Evolutionary conservation across 208 protist species (phyloP).

Genomic region (Wallacemonas rigidus): DNA sequence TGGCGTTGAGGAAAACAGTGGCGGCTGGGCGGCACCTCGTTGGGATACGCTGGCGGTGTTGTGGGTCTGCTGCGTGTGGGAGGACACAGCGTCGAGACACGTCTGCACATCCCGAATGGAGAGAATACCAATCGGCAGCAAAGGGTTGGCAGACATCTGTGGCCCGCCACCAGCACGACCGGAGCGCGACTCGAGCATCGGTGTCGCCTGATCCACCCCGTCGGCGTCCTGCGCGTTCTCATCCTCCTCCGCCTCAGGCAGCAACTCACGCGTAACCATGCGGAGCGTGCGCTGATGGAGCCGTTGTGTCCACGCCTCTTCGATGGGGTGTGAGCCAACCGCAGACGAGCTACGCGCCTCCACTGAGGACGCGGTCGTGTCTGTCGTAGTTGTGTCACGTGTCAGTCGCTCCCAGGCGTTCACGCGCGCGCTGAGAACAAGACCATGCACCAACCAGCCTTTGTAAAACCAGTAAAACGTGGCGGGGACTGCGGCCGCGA

Average conservation of each 20-base stretch:
- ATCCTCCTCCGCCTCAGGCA: not conserved
- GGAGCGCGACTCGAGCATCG: not conserved
- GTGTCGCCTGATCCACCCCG: not conserved
- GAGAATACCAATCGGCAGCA: slow-evolving; percentile 44
- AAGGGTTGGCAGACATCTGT: not conserved
- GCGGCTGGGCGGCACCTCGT: not conserved
- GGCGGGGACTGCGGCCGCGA: slow-evolving; percentile 24
- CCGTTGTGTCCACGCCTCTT: slow-evolving; percentile 1
- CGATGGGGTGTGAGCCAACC: too few species aligned
- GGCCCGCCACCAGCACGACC: too few species aligned
- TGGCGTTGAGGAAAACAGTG: too few species aligned
- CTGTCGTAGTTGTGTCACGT: not conserved
- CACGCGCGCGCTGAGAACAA: slow-evolving; percentile 28
- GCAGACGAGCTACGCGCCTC: not conserved
- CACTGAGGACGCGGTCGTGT: not conserved
- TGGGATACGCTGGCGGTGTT: not conserved
- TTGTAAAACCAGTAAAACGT: slow-evolving; percentile 57
- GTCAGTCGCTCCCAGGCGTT: slow-evolving; percentile 17
- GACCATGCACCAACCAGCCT: slow-evolving; percentile 38
- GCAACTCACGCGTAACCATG: slow-evolving; percentile 8
- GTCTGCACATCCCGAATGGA: slow-evolving; percentile 29
- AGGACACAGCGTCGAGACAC: slow-evolving; percentile 22
- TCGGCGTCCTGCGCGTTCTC: not conserved
- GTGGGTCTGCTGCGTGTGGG: not conserved
- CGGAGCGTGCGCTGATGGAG: slow-evolving; percentile 3